Percentiles rank a stretch among this genome's conserved stretches.
phyloP scores from a whole-genome alignment of 2,329 filamentous ascomycete genomes.

The Fonsecaea pedrosoi region DNA sequence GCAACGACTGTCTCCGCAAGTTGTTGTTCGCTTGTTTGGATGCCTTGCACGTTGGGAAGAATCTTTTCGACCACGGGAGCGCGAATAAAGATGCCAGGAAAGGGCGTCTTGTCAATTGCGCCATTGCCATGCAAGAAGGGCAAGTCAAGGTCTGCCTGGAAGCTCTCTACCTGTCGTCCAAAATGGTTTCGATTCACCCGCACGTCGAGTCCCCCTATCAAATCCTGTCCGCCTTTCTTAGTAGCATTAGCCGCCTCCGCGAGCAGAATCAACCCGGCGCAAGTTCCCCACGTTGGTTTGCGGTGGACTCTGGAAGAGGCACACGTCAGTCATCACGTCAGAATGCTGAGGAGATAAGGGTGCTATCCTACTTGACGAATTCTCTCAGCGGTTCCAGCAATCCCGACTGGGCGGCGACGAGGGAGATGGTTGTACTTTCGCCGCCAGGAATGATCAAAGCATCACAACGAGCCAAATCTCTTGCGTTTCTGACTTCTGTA shows the following conservation, averaged over 20 bases:
- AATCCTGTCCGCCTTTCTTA: conserved; percentile 88
- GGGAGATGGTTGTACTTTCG: conserved; percentile 90
- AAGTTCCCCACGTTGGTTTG: conserved; percentile 93
- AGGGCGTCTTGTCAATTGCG: conserved; percentile 55
- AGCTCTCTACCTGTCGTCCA: conserved; percentile 90
- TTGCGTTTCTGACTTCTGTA: conserved; percentile 78
- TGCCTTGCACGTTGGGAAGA: conserved; percentile 59
- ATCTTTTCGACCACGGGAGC: conserved; percentile 91
- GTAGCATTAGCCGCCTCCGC: conserved; percentile 85
- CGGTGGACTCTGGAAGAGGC: conserved; percentile 64
- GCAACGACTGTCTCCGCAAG: conserved; percentile 63
- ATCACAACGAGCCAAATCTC: conserved; percentile 75
- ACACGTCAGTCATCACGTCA: conserved; percentile 29
- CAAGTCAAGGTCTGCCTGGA: conserved; percentile 75
- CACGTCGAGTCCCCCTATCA: conserved; percentile 90
- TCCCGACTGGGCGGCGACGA: conserved; percentile 81
- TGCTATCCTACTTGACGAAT: conserved; percentile 79
- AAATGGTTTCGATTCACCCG: conserved; percentile 94
- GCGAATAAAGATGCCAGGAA: conserved; percentile 88
- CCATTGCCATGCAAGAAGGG: conserved; percentile 65
- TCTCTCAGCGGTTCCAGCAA: conserved; percentile 82
- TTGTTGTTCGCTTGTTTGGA: conserved; percentile 58
- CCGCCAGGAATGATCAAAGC: conserved; percentile 90
- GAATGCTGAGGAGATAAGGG: background rate
- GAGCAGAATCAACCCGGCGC: conserved; percentile 89